phyloP scores from a whole-genome alignment of 78 protist genomes.

The Dictyostelium brefeldianum region DNA sequence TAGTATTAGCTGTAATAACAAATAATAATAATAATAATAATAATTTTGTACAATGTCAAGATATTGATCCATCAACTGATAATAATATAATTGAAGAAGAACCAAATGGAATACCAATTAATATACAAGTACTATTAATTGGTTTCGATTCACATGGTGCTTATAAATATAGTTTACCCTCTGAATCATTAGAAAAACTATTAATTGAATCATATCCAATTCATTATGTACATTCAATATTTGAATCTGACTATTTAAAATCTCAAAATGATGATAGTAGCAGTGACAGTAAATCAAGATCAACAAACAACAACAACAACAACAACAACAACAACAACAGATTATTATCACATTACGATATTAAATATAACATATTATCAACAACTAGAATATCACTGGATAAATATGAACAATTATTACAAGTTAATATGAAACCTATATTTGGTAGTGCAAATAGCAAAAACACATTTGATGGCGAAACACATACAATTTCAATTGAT shows the following conservation, averaged over 20 bases:
- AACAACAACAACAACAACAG: neutral
- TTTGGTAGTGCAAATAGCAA: neutral
- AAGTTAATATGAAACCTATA: slow-evolving; percentile 6
- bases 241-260: slow-evolving; percentile 45
- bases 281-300: neutral
- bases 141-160: slow-evolving; percentile 74
- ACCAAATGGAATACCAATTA: slow-evolving; percentile 63
- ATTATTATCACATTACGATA: slow-evolving; percentile 44
- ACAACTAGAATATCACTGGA: neutral
- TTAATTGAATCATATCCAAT: slow-evolving; percentile 41
- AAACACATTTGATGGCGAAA: slow-evolving; percentile 10
- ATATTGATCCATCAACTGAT: neutral
- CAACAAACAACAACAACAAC: neutral
- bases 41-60: too few species aligned
- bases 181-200: neutral
- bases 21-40: too few species aligned
- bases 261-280: neutral
- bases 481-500: slow-evolving; percentile 37
- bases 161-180: slow-evolving; percentile 29
- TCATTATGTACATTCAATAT: slow-evolving; percentile 41
- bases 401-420: slow-evolving; percentile 17
- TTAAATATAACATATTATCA: slow-evolving; percentile 5
- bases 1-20: too few species aligned
- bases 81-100: slow-evolving; percentile 21
- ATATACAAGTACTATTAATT: slow-evolving; percentile 40